Conservation (phyloP, 768 basidiomycete species). For the Dictyophora rubrovolvata region DNA sequence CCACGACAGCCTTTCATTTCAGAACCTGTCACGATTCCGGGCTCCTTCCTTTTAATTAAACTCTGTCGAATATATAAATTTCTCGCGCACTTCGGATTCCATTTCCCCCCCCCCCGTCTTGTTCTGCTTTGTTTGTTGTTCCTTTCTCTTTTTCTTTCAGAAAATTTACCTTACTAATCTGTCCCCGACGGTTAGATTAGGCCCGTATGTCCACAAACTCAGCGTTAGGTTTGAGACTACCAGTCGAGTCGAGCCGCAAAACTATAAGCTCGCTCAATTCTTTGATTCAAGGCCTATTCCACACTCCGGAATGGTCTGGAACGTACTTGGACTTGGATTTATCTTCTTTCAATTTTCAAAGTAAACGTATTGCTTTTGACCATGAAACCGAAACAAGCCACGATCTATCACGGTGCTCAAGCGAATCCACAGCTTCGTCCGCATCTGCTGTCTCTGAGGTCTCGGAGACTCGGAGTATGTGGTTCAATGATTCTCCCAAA, state of each 20-base stretch:
- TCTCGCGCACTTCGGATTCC: background rate
- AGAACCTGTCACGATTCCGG: background rate
- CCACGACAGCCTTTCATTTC: background rate
- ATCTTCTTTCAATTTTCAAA: background rate
- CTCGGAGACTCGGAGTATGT: background rate
- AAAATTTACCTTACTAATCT: background rate
- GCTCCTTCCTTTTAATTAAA: background rate
- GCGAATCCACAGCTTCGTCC: background rate
- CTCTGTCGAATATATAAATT: background rate
- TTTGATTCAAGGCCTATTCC: background rate
- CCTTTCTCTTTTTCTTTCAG: background rate
- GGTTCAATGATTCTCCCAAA: slow-evolving; percentile 6
- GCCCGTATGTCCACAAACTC: background rate
- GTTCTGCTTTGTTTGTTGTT: background rate
- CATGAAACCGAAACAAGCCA: background rate
- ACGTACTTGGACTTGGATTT: background rate
- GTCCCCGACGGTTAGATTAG: background rate
- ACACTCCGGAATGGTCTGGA: background rate
- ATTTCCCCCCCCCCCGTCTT: background rate
- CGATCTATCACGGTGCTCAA: background rate
- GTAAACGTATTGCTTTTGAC: background rate
- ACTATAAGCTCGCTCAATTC: background rate
- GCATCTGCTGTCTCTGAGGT: background rate
- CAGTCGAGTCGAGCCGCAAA: background rate
- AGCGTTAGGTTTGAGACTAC: background rate